Conservation (phyloP, 2,329 filamentous ascomycete species). For the Zalaria sp. region DNA sequence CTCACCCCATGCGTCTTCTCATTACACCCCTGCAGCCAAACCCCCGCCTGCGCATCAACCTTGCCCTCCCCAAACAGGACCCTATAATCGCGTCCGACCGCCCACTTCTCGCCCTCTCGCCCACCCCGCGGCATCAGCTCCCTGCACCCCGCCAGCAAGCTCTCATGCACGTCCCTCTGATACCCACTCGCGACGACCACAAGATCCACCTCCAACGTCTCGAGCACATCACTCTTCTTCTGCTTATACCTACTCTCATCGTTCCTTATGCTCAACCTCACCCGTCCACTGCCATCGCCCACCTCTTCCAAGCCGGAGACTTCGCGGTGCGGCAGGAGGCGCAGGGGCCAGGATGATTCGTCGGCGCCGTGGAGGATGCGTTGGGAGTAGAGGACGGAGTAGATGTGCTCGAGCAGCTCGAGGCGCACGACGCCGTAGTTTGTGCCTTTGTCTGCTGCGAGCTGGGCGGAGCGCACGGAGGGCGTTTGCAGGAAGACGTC, state of each 20-base stretch:
- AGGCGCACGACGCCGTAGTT: constrained; percentile 93
- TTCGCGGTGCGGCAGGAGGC: constrained; percentile 57
- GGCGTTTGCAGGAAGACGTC: constrained; percentile 55
- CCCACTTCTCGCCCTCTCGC: constrained; percentile 38
- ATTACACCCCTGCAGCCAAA: constrained; percentile 91
- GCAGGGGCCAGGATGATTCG: constrained; percentile 65
- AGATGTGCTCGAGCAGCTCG: constrained; percentile 79
- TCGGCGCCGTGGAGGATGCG: constrained; percentile 54
- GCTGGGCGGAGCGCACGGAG: constrained; percentile 43
- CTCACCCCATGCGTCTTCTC: constrained; percentile 84
- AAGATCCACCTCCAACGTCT: constrained; percentile 61
- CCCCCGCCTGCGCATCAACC: constrained; percentile 59
- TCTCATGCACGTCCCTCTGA: constrained; percentile 60
- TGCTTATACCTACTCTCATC: constrained; percentile 28
- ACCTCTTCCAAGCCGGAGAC: constrained; percentile 48
- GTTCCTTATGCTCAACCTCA: constrained; percentile 48
- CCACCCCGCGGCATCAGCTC: constrained; percentile 47
- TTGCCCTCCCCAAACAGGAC: constrained; percentile 55
- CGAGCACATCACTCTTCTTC: constrained; percentile 27
- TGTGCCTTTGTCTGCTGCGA: constrained; percentile 63
- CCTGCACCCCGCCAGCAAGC: constrained; percentile 53
- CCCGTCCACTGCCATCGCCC: constrained; percentile 25
- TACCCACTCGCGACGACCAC: constrained; percentile 86
- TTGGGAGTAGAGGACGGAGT: constrained; percentile 79
- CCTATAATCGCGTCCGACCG: constrained; percentile 64